Conservation (phyloP, 371 early-diverging fungal species). For the Apophysomyces trapeziformis region DNA sequence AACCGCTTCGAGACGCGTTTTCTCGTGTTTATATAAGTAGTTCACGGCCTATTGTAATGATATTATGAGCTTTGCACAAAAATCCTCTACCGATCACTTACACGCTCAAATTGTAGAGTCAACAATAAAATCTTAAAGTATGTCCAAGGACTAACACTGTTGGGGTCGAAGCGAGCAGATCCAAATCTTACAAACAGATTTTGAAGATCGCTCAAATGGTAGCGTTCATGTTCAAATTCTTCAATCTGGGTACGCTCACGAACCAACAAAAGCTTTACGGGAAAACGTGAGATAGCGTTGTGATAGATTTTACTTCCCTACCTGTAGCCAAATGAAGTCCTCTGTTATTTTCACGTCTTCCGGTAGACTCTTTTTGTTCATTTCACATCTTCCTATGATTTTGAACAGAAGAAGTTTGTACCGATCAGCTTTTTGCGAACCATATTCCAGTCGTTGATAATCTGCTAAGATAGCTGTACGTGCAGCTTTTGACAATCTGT, state of each 20-base stretch:
- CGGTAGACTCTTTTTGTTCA: conserved; percentile 62
- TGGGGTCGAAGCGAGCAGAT: conserved; percentile 69
- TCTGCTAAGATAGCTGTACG: conserved; percentile 58
- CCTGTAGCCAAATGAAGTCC: conserved; percentile 85
- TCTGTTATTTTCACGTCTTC: conserved; percentile 72
- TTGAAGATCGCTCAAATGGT: conserved; percentile 72
- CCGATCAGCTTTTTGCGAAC: conserved; percentile 66
- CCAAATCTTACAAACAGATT: conserved; percentile 67
- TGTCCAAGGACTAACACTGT: conserved; percentile 70
- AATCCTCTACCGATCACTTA: conserved; percentile 23
- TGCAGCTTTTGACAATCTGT: conserved; percentile 44
- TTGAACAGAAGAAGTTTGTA: conserved; percentile 89
- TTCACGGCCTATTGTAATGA: conserved; percentile 63
- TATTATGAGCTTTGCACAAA: neutral
- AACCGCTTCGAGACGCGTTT: conserved; percentile 79
- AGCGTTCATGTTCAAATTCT: conserved; percentile 57
- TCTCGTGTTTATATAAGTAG: conserved; percentile 64
- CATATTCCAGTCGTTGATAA: conserved; percentile 61
- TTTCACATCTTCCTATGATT: conserved; percentile 86
- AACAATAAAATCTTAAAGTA: conserved; percentile 85
- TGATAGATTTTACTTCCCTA: conserved; percentile 3
- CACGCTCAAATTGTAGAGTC: conserved; percentile 87
- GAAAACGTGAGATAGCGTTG: neutral
- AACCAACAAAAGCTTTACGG: conserved; percentile 59
- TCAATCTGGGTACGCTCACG: conserved; percentile 57